Evolutionary conservation across 768 basidiomycete species (phyloP).

Genomic region (Lentinus brumalis): DNA sequence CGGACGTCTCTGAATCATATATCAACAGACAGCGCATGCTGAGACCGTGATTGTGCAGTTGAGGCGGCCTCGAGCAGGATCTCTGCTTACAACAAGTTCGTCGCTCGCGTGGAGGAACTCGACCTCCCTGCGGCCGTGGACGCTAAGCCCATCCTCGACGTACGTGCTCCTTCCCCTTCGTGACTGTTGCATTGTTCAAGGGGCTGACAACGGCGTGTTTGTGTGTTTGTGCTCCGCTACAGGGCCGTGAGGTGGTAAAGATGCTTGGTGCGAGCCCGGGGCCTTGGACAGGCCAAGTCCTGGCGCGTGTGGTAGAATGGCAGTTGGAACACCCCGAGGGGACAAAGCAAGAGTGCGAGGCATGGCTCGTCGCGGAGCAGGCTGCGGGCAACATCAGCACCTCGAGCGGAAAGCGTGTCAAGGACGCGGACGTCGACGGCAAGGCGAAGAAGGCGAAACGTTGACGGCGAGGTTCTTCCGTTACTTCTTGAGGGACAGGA

Average conservation of each 20-base stretch:
- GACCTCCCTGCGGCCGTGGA: constrained; percentile 63
- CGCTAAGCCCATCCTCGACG: constrained; percentile 75
- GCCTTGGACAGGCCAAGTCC: constrained; percentile 64
- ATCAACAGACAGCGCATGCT: not conserved
- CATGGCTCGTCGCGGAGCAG: constrained; percentile 67
- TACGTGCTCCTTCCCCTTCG: constrained; percentile 40
- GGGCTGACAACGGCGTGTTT: not conserved
- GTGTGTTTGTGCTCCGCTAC: not conserved
- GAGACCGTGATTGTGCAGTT: constrained; percentile 32
- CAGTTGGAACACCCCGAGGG: constrained; percentile 76
- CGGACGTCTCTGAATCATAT: constrained; percentile 23
- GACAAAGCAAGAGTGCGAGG: constrained; percentile 64
- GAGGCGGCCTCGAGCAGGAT: constrained; percentile 51
- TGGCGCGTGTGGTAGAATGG: constrained; percentile 79
- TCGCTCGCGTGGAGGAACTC: constrained; percentile 59
- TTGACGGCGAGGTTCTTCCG: not conserved
- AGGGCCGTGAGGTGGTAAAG: constrained; percentile 73
- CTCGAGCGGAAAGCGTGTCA: constrained; percentile 29
- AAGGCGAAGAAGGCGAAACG: constrained; percentile 35
- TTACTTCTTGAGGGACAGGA: not conserved
- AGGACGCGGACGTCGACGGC: constrained; percentile 19
- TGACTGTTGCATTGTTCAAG: not conserved
- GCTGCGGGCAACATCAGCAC: constrained; percentile 44
- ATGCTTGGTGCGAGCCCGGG: constrained; percentile 64
- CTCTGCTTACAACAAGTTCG: constrained; percentile 66